These are phyloP conservation scores for Aphanomyces cochlioides DNA, from an alignment of 352 stramenopile genomes.

Conservation along the genomic window DNA sequence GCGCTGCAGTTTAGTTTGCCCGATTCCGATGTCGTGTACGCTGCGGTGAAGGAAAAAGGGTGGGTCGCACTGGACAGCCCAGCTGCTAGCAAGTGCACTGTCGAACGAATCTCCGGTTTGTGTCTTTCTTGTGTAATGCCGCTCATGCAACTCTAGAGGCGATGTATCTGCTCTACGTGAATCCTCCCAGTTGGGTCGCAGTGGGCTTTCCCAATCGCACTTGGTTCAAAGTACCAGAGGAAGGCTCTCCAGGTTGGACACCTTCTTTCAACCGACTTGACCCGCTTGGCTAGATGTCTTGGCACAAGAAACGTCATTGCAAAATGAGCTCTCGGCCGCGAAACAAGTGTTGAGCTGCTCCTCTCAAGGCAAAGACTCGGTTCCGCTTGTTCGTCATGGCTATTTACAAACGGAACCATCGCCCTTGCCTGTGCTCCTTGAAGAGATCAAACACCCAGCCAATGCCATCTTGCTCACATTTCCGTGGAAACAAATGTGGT, in stretches of 20 bases:
- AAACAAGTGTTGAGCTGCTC: conserved; percentile 65
- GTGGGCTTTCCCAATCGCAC: conserved; percentile 72
- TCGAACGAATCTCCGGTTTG: conserved; percentile 26
- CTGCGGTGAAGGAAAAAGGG: conserved; percentile 74
- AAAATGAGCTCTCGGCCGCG: conserved; percentile 70
- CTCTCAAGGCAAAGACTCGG: conserved; percentile 63
- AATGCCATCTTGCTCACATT: conserved; percentile 79
- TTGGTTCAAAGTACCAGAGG: conserved; percentile 81
- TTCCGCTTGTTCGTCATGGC: conserved; percentile 60
- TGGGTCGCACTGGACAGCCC: conserved; percentile 59
- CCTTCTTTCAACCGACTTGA: conserved; percentile 27
- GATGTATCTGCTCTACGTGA: conserved; percentile 72
- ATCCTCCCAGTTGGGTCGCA: conserved; percentile 74
- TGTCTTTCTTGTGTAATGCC: background rate
- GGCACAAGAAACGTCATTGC: conserved; percentile 63
- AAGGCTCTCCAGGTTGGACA: conserved; percentile 30
- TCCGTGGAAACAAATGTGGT: conserved; percentile 85
- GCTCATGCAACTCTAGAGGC: conserved; percentile 16
- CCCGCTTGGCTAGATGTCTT: conserved; percentile 46
- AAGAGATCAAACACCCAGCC: conserved; percentile 80
- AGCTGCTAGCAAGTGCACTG: conserved; percentile 21
- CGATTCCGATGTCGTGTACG: conserved; percentile 64
- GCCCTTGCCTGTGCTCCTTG: conserved; percentile 42
- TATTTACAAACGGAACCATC: background rate
- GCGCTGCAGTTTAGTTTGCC: conserved; percentile 80